phyloP scores from a whole-genome alignment of 148 eudicot genomes.

The Tetragonia tetragonoides region DNA sequence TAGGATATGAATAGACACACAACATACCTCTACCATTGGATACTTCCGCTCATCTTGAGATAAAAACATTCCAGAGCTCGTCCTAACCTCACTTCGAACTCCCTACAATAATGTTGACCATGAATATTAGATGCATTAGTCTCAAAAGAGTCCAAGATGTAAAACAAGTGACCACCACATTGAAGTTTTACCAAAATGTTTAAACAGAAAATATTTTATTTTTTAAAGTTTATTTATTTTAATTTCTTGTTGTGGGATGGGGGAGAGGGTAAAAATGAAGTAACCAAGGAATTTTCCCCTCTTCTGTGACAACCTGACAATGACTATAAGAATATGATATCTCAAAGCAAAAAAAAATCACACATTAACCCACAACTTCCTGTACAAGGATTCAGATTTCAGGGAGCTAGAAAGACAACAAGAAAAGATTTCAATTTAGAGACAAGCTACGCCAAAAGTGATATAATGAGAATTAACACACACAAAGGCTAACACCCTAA shows the following conservation, averaged over 20 bases:
- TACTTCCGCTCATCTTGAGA: slow-evolving; percentile 60
- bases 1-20: background rate
- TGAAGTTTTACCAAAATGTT: background rate
- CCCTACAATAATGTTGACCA: slow-evolving; percentile 41
- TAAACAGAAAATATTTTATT: background rate
- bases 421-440: no score
- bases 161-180: background rate
- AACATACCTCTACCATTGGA: slow-evolving; percentile 71
- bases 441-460: no score
- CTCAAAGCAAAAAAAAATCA: no score
- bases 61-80: slow-evolving; percentile 98
- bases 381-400: no score
- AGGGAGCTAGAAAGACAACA: no score
- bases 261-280: no score
- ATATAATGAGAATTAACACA: no score
- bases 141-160: background rate
- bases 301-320: background rate
- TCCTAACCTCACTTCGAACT: slow-evolving; percentile 78
- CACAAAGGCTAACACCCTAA: no score
- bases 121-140: slow-evolving; percentile 10
- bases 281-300: background rate
- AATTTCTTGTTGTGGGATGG: no score
- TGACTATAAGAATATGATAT: background rate
- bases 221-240: background rate
- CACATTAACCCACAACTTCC: no score